Evolutionary conservation across 192 early-diverging fungal species (phyloP).

Genomic region (Mortierella hygrophila): DNA sequence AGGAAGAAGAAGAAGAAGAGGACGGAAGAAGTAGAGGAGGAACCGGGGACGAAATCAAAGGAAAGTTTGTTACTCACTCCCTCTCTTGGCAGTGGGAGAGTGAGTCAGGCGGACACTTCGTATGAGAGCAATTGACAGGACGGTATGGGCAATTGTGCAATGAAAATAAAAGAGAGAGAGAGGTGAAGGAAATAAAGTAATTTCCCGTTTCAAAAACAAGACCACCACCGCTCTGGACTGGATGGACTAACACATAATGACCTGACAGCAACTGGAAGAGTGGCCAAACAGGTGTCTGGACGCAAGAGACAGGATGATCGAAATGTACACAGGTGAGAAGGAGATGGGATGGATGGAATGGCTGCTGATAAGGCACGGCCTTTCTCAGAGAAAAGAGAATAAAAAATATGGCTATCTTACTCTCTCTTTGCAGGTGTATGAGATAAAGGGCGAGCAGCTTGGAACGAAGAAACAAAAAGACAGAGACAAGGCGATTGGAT

Average conservation of each 20-base stretch:
- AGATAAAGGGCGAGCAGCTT: not conserved
- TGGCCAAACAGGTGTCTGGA: constrained; percentile 17
- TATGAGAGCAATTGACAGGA: too few relatives aligned
- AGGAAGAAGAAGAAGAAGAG: not conserved
- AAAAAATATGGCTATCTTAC: not conserved
- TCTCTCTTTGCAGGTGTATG: not conserved
- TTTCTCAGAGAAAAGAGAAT: not conserved
- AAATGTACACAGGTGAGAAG: not conserved
- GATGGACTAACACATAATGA: not conserved
- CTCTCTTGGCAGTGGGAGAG: too few relatives aligned
- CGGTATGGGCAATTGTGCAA: not conserved
- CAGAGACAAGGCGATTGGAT: not conserved
- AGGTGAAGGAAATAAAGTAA: not conserved
- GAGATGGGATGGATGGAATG: not conserved
- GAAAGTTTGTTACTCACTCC: not conserved
- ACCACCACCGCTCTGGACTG: not conserved
- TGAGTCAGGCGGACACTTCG: too few relatives aligned
- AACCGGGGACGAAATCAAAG: not conserved
- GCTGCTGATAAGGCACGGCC: not conserved
- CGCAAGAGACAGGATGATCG: not conserved
- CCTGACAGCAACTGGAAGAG: not conserved
- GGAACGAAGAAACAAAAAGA: not conserved
- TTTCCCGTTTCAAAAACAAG: not conserved
- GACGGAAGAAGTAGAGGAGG: not conserved
- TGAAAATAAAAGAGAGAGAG: not conserved